Evolutionary conservation across 73 alveolate genomes (phyloP).

Genomic region (Stentor roeselii): DNA sequence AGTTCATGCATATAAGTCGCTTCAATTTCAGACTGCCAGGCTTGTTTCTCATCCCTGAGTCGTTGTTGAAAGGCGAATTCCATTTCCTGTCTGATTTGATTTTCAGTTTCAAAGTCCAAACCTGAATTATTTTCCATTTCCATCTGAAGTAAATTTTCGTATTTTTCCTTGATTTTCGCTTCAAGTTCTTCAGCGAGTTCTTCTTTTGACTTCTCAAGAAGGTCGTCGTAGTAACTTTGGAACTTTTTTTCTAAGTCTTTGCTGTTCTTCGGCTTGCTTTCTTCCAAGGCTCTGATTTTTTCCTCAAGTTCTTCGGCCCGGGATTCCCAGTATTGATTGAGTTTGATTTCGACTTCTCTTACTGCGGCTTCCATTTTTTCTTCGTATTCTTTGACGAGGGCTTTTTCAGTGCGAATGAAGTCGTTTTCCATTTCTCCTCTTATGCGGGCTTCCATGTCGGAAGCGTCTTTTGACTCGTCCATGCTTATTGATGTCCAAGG

Average conservation of each 20-base stretch:
- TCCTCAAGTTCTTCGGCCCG: constrained; percentile 29
- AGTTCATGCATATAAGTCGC: not conserved
- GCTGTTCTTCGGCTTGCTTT: not conserved
- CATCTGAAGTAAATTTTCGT: not conserved
- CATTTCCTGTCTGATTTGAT: not conserved
- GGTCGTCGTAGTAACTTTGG: not conserved
- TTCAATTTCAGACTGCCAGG: not conserved
- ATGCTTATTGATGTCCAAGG: not conserved
- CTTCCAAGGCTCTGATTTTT: not conserved
- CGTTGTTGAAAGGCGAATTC: not conserved
- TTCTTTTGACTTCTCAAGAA: not conserved
- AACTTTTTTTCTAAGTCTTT: not conserved
- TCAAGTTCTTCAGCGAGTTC: constrained; percentile 10
- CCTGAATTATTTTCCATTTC: not conserved
- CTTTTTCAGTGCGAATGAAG: not conserved
- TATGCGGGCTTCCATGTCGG: not conserved
- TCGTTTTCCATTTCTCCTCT: not conserved
- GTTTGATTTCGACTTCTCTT: not conserved
- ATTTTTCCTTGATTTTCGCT: not conserved
- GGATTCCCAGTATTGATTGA: constrained; percentile 11
- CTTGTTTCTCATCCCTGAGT: not conserved
- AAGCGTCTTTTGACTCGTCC: not conserved
- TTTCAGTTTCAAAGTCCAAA: constrained; percentile 5
- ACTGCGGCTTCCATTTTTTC: not conserved
- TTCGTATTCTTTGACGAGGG: not conserved